A percentile compares a stretch with the other conserved stretches of the same genome.
phyloP scores from a whole-genome alignment of 1,284 basidiomycete genomes.

The Ceratobasidium sp. region DNA sequence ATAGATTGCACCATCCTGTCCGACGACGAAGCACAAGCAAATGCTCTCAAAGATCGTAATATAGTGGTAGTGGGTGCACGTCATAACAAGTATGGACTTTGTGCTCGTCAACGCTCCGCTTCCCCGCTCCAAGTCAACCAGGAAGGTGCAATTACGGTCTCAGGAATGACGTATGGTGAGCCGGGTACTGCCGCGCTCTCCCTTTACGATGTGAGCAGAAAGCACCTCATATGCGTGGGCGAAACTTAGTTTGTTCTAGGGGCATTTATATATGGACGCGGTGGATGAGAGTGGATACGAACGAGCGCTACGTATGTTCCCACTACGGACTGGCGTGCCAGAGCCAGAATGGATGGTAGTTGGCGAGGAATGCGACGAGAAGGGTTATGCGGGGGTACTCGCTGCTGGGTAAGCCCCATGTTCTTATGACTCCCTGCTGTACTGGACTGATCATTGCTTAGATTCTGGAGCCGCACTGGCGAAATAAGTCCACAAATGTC shows the following conservation, averaged over 20 bases:
- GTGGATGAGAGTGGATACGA: constrained; percentile 38
- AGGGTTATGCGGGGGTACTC: constrained; percentile 36
- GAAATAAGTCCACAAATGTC: constrained; percentile 36
- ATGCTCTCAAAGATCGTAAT: constrained; percentile 10
- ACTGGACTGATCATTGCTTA: neutral
- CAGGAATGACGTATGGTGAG: neutral
- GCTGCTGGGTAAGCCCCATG: constrained; percentile 38
- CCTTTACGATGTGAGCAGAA: neutral
- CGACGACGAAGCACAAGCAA: constrained; percentile 28
- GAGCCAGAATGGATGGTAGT: constrained; percentile 41
- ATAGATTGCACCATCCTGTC: constrained; percentile 36
- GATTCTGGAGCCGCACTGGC: constrained; percentile 37
- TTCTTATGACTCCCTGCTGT: constrained; percentile 47
- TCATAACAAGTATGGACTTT: constrained; percentile 34
- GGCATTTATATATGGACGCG: constrained; percentile 39
- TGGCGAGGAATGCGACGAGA: constrained; percentile 27
- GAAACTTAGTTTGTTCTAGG: constrained; percentile 46
- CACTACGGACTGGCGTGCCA: constrained; percentile 39
- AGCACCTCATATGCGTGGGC: neutral
- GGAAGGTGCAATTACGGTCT: constrained; percentile 23
- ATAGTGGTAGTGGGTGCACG: constrained; percentile 38
- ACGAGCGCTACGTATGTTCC: constrained; percentile 38
- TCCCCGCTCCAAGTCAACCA: neutral
- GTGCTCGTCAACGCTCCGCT: constrained; percentile 53
- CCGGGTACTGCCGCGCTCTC: constrained; percentile 26